These are phyloP conservation scores for Naganishia vishniacii DNA, from an alignment of 768 basidiomycete species.

Conservation along the genomic window DNA sequence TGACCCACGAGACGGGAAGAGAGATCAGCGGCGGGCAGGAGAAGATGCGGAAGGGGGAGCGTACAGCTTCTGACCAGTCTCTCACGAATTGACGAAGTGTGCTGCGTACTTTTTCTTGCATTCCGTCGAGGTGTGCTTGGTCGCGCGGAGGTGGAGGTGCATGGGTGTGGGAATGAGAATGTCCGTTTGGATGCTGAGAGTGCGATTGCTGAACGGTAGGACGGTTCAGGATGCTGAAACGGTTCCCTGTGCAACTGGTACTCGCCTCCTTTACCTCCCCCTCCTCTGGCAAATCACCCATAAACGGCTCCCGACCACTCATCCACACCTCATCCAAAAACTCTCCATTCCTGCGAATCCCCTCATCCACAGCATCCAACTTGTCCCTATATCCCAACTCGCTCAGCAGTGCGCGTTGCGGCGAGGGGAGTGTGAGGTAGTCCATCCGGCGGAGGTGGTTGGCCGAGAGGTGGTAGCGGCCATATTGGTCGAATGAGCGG, in stretches of 20 bases:
- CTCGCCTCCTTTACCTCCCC: no score
- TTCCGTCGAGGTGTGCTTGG: conserved; percentile 25
- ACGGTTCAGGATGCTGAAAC: no score
- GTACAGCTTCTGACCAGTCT: conserved; percentile 83
- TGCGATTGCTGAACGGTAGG: no score
- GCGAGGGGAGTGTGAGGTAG: conserved; percentile 62
- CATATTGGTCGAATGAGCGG: conserved; percentile 68
- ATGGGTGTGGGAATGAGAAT: conserved; percentile 33
- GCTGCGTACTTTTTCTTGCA: conserved; percentile 79
- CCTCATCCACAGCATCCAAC: conserved; percentile 70
- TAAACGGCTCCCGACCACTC: conserved; percentile 62
- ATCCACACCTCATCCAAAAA: conserved; percentile 67
- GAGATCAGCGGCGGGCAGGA: neutral
- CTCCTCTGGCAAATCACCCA: conserved; percentile 52
- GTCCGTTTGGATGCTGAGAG: no score
- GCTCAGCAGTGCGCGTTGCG: conserved; percentile 66
- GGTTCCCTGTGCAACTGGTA: no score
- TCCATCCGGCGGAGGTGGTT: conserved; percentile 71
- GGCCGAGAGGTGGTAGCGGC: conserved; percentile 61
- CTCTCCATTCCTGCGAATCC: conserved; percentile 67
- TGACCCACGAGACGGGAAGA: conserved; percentile 49
- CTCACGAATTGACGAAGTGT: conserved; percentile 88
- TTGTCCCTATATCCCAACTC: conserved; percentile 70
- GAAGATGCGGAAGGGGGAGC: conserved; percentile 25
- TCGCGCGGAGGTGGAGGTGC: neutral